Conservation (phyloP, 352 stramenopile species). For the Globisporangium canariense region DNA sequence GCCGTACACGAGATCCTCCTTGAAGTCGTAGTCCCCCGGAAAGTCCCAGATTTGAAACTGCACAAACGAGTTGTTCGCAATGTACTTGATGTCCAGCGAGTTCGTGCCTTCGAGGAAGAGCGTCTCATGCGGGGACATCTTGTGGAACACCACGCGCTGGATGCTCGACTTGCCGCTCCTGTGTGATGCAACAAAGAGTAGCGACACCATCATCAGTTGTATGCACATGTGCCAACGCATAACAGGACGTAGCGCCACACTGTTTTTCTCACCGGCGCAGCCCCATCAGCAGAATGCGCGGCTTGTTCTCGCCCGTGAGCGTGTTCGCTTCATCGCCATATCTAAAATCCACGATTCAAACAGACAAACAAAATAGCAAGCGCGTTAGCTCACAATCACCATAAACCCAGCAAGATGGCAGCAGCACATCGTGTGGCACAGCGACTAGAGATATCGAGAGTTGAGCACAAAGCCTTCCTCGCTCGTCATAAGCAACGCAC, state of each 20-base stretch:
- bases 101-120: constrained; percentile 89
- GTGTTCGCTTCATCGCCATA: constrained; percentile 68
- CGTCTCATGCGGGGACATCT: constrained; percentile 97
- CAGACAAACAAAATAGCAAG: constrained; percentile 7
- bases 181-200: background rate
- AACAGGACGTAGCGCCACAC: background rate
- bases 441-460: no score
- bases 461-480: no score
- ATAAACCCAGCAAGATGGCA: background rate
- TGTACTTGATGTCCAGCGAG: constrained; percentile 93
- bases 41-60: constrained; percentile 99
- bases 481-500: constrained; percentile 11
- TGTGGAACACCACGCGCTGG: constrained; percentile 98
- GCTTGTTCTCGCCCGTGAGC: constrained; percentile 87
- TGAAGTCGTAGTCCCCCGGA: constrained; percentile 93
- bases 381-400: background rate
- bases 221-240: background rate
- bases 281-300: constrained; percentile 97
- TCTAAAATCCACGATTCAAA: constrained; percentile 19
- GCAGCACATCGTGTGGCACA: background rate
- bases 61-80: constrained; percentile 97
- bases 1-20: constrained; percentile 87
- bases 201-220: background rate
- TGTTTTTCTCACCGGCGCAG: constrained; percentile 63
- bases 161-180: constrained; percentile 88